Conservation (phyloP, 73 alveolate genomes). For the Tetrahymena elliotti region DNA sequence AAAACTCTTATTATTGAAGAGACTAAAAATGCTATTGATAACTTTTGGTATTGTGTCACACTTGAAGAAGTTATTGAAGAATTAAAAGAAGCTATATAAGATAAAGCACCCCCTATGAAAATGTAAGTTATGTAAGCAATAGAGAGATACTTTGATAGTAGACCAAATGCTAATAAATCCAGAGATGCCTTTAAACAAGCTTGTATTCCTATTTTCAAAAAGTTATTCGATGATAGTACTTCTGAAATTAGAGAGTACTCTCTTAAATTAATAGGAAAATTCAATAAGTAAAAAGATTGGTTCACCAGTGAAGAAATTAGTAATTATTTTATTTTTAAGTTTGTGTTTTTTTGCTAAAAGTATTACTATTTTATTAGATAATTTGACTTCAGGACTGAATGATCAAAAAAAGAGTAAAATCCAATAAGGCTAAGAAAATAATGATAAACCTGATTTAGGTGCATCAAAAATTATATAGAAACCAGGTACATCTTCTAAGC, state of each 20-base stretch:
- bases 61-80: slow-evolving; percentile 38
- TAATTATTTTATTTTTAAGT: background rate
- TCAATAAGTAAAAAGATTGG: background rate
- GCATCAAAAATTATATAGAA: background rate
- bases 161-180: background rate
- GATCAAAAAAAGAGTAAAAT: slow-evolving; percentile 6
- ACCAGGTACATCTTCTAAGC: background rate
- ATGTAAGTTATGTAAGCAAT: background rate
- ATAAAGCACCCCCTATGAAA: slow-evolving; percentile 58
- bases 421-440: background rate
- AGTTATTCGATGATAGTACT: slow-evolving; percentile 32
- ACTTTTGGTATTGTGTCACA: slow-evolving; percentile 19
- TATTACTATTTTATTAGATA: slow-evolving; percentile 18
- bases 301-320: slow-evolving; percentile 1
- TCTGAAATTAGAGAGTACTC: slow-evolving; percentile 39
- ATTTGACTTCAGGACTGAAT: slow-evolving; percentile 2
- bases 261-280: slow-evolving; percentile 19
- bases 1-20: slow-evolving; percentile 23
- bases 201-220: slow-evolving; percentile 8
- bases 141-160: background rate
- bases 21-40: slow-evolving; percentile 23
- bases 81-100: slow-evolving; percentile 19
- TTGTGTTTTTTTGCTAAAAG: background rate
- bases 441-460: background rate
- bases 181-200: background rate